Percentiles rank a stretch among this genome's conserved stretches.
Conservation (phyloP, 306 rosid species). For the Biancaea sappan region DNA sequence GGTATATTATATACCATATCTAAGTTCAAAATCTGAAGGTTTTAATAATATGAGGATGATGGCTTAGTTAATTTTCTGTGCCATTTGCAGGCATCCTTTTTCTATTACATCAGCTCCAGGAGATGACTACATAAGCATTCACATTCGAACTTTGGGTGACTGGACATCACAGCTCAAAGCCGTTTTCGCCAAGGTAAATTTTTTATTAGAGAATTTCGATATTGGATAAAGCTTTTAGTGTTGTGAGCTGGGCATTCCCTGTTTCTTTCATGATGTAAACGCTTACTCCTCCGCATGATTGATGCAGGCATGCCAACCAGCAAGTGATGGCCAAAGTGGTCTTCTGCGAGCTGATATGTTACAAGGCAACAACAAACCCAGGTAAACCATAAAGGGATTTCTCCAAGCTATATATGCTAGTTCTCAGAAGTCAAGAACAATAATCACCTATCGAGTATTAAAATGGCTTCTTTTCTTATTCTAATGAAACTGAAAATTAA, state of each 20-base stretch:
- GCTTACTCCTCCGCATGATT: slow-evolving; percentile 19
- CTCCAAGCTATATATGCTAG: too few species aligned
- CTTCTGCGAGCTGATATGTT: slow-evolving; percentile 72
- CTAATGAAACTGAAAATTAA: background rate
- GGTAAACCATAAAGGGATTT: slow-evolving; percentile 53
- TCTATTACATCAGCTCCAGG: slow-evolving; percentile 91
- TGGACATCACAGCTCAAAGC: slow-evolving; percentile 81
- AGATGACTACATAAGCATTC: slow-evolving; percentile 81
- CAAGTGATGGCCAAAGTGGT: slow-evolving; percentile 70
- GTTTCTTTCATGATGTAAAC: slow-evolving; percentile 15
- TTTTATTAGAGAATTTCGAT: background rate
- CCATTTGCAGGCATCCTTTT: slow-evolving; percentile 75
- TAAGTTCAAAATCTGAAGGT: background rate
- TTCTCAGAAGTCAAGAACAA: too few species aligned
- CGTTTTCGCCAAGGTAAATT: slow-evolving; percentile 72
- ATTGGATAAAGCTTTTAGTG: background rate
- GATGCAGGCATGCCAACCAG: slow-evolving; percentile 77
- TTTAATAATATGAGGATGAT: background rate
- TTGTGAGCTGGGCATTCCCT: background rate
- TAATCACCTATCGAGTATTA: too few species aligned
- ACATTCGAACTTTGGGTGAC: slow-evolving; percentile 85
- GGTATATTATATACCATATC: slow-evolving; percentile 41
- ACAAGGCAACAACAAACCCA: slow-evolving; percentile 52
- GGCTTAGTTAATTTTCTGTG: background rate
- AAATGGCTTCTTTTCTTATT: background rate